phyloP scores from a whole-genome alignment of 306 rosid genomes.

The Sindora glabra region DNA sequence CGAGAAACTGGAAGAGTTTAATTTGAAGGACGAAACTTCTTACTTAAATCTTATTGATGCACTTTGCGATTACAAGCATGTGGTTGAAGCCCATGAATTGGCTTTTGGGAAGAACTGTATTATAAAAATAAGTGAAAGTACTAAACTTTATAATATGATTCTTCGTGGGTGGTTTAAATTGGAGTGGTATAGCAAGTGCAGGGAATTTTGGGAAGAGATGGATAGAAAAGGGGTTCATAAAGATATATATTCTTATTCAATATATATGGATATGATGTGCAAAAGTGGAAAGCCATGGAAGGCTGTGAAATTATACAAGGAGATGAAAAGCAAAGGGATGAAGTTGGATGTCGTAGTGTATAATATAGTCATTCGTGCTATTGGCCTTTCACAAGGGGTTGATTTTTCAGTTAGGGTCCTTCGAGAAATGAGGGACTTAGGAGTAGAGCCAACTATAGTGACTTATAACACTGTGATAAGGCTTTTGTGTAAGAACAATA shows the following conservation, averaged over 20 bases:
- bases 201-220: conserved; percentile 79
- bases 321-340: conserved; percentile 54
- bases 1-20: conserved; percentile 45
- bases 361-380: conserved; percentile 63
- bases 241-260: conserved; percentile 68
- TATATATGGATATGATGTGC: conserved; percentile 77
- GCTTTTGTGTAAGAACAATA: conserved; percentile 60
- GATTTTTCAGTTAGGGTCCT: conserved; percentile 53
- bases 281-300: conserved; percentile 91
- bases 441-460: conserved; percentile 56
- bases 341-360: conserved; percentile 71
- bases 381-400: conserved; percentile 71
- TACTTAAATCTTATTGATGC: conserved; percentile 62
- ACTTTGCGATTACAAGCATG: conserved; percentile 79
- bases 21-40: conserved; percentile 59
- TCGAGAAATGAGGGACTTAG: conserved; percentile 63
- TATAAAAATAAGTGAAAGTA: conserved; percentile 8
- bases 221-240: conserved; percentile 59
- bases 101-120: conserved; percentile 35
- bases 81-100: conserved; percentile 64
- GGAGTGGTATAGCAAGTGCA: conserved; percentile 51
- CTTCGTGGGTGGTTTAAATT: conserved; percentile 77
- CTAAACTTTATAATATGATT: conserved; percentile 62
- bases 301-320: conserved; percentile 68
- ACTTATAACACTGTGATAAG: conserved; percentile 66